Percentiles rank a stretch among this genome's conserved stretches.
Evolutionary conservation across 768 basidiomycete species (phyloP).

Genomic region (Suillus variegatus): DNA sequence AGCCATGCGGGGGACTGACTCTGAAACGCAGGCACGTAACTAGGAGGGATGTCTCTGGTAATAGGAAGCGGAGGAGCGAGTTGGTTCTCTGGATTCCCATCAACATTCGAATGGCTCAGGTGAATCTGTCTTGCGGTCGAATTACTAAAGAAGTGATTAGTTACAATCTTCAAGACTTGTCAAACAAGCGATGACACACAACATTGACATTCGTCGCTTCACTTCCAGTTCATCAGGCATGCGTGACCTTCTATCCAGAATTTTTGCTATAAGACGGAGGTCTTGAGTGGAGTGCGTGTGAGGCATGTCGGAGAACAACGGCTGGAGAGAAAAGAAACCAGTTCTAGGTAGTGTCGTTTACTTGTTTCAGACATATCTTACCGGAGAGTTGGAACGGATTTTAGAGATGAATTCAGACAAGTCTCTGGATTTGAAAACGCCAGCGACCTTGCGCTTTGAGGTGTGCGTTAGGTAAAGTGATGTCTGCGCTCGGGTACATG

Average conservation of each 20-base stretch:
- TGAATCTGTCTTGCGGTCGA: conserved; percentile 2
- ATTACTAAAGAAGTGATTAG: background rate
- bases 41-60: background rate
- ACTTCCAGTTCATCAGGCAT: conserved; percentile 47
- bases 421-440: conserved; percentile 50
- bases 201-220: conserved; percentile 40
- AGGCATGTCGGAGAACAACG: conserved; percentile 44
- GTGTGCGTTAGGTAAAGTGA: conserved; percentile 62
- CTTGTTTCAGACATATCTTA: conserved; percentile 31
- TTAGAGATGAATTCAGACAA: conserved; percentile 60
- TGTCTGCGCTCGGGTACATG: conserved; percentile 81
- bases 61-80: background rate
- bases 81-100: background rate
- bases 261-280: conserved; percentile 50
- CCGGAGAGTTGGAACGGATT: conserved; percentile 44
- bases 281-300: conserved; percentile 47
- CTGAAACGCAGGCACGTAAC: conserved; percentile 9
- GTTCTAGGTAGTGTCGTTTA: background rate
- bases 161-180: background rate
- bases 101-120: background rate
- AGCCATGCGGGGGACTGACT: conserved; percentile 1
- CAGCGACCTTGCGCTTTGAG: conserved; percentile 51
- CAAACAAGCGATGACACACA: conserved; percentile 34
- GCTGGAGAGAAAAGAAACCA: conserved; percentile 13
- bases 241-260: conserved; percentile 44